Percentiles rank a stretch among this genome's conserved stretches.
phyloP scores from a whole-genome alignment of 2,329 filamentous ascomycete genomes.

The Teratosphaeria zuluensis region DNA sequence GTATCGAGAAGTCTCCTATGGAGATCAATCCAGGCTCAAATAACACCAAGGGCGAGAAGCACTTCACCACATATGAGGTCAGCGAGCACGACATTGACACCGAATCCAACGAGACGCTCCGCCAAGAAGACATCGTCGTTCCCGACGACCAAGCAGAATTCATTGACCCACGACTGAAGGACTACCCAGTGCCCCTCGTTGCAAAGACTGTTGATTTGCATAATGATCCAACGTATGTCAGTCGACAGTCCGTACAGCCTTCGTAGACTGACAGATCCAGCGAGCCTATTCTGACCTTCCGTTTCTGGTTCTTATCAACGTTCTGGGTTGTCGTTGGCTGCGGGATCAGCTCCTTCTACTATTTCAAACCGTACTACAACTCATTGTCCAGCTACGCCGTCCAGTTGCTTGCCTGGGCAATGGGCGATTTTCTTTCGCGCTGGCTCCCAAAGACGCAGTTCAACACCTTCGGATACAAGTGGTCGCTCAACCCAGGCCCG shows the following conservation, averaged over 20 bases:
- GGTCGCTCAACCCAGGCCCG: conserved; percentile 24
- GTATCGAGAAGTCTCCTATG: neutral
- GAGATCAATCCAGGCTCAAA: neutral
- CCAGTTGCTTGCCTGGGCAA: conserved; percentile 8
- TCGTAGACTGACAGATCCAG: neutral
- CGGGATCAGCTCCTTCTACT: conserved; percentile 8
- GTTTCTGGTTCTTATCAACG: conserved; percentile 10
- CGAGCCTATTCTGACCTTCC: conserved; percentile 10
- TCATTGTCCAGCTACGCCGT: conserved; percentile 3
- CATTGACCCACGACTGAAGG: neutral
- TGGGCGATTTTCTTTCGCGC: conserved; percentile 8
- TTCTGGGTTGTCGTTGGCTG: conserved; percentile 10
- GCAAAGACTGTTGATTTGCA: neutral
- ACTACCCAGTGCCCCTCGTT: neutral
- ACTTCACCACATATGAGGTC: neutral
- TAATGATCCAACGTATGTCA: neutral
- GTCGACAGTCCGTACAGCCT: neutral
- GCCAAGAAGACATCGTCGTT: neutral
- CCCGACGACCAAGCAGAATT: neutral
- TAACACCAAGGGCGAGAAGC: neutral
- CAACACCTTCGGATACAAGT: conserved; percentile 20
- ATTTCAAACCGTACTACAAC: conserved; percentile 10
- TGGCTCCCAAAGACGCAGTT: conserved; percentile 15
- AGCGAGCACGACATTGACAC: neutral
- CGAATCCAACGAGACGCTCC: neutral